Evolutionary conservation across 2,329 filamentous ascomycete genomes (phyloP).

Genomic region (Colletotrichum simmondsii): DNA sequence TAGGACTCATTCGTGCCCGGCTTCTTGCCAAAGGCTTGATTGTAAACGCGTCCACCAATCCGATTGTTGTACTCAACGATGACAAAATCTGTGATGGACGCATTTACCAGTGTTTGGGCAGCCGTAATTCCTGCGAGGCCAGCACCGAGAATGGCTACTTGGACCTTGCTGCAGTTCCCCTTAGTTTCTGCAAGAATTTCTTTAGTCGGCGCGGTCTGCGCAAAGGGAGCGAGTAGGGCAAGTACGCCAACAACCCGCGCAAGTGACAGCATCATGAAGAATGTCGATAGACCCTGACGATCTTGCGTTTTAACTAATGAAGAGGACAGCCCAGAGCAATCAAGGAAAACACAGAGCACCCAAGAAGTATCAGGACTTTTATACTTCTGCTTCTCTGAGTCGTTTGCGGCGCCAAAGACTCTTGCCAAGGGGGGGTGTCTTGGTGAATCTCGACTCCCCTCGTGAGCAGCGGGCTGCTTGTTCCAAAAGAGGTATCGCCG

Average conservation of each 20-base stretch:
- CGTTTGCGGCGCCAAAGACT: neutral
- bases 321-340: too few relatives aligned
- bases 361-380: too few relatives aligned
- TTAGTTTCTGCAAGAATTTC: neutral
- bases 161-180: constrained; percentile 44
- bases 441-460: neutral
- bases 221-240: neutral
- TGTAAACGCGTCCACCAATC: constrained; percentile 71
- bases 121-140: constrained; percentile 73
- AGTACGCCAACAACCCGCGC: neutral
- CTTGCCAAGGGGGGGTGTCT: neutral
- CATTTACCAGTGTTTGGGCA: constrained; percentile 70
- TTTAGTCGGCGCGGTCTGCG: neutral
- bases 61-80: constrained; percentile 72
- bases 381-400: neutral
- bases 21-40: constrained; percentile 65
- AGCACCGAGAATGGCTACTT: constrained; percentile 61
- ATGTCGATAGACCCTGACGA: neutral
- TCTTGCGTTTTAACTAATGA: neutral
- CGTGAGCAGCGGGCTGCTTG: neutral
- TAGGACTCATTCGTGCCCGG: constrained; percentile 61
- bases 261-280: neutral
- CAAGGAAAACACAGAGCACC: too few relatives aligned
- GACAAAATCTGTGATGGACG: constrained; percentile 71
- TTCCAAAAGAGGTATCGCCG: neutral